Evolutionary conservation across 139 green algal genomes (phyloP).

Genomic region (Micractinium conductrix): DNA sequence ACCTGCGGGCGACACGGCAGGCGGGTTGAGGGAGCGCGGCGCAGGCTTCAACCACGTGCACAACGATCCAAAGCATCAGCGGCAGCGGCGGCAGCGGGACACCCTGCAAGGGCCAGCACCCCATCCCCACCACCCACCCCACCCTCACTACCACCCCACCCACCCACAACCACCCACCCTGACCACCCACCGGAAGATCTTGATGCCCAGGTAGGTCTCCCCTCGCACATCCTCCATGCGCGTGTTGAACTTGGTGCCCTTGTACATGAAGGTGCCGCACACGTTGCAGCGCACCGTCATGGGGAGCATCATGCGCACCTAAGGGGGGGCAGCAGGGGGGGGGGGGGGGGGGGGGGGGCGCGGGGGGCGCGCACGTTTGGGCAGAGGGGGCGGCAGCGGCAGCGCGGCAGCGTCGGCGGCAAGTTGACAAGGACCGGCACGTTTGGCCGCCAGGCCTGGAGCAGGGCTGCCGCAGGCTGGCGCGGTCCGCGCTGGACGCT

Average conservation of each 20-base stretch:
- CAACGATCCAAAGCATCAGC: background rate
- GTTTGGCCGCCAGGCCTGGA: no score
- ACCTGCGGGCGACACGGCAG: slow-evolving; percentile 79
- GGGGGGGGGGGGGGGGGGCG: no score
- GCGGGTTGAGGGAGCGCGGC: background rate
- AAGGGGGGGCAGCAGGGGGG: background rate
- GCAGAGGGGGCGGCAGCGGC: no score
- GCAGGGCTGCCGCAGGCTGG: no score
- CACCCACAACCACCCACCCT: background rate
- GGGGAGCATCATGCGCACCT: slow-evolving; percentile 96
- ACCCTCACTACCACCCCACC: background rate
- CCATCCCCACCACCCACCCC: background rate
- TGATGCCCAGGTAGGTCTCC: slow-evolving; percentile 95
- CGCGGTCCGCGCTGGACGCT: no score
- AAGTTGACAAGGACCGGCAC: no score
- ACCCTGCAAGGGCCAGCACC: background rate
- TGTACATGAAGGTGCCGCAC: slow-evolving; percentile 99
- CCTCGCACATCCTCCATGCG: slow-evolving; percentile 93
- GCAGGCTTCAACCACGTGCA: background rate
- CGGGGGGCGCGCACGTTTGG: no score
- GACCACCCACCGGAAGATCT: slow-evolving; percentile 54
- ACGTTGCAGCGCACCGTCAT: slow-evolving; percentile 97
- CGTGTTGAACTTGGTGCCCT: slow-evolving; percentile 99
- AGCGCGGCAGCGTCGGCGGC: no score
- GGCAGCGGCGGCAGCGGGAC: background rate